A percentile compares a stretch with the other conserved stretches of the same genome.
Conservation (phyloP, 805 yeast genomes). For the Spathaspora hagerdaliae region DNA sequence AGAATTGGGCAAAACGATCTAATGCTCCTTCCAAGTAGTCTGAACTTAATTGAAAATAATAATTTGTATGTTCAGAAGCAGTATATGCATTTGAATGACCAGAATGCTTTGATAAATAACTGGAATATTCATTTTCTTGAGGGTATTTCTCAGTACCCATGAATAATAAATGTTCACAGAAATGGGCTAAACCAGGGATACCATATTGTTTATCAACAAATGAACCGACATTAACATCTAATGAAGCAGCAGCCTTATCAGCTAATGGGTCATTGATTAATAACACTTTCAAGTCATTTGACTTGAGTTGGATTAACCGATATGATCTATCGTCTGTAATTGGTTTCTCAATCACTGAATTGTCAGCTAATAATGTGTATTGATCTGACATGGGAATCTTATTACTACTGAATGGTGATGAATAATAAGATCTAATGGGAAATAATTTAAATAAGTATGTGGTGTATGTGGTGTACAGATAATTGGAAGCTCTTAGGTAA, state of each 20-base stretch:
- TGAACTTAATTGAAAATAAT: conserved; percentile 79
- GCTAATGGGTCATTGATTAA: conserved; percentile 65
- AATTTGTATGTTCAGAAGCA: conserved; percentile 83
- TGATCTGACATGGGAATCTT: not conserved
- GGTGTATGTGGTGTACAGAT: too few species aligned
- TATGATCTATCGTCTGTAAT: conserved; percentile 73
- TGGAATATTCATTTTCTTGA: conserved; percentile 66
- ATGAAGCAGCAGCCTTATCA: conserved; percentile 74
- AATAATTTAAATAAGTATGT: too few species aligned
- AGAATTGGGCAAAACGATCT: conserved; percentile 91
- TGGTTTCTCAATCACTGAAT: conserved; percentile 38
- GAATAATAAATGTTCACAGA: conserved; percentile 60
- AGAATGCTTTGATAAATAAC: conserved; percentile 75
- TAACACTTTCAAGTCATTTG: conserved; percentile 57
- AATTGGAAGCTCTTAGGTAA: too few species aligned
- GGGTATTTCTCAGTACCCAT: conserved; percentile 81
- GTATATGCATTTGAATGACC: conserved; percentile 94
- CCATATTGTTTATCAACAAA: conserved; percentile 59
- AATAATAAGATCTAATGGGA: too few species aligned
- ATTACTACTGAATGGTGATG: too few species aligned
- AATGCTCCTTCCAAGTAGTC: conserved; percentile 80
- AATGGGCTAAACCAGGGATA: conserved; percentile 76
- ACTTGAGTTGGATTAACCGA: conserved; percentile 51
- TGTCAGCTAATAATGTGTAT: conserved; percentile 20
- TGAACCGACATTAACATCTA: conserved; percentile 77